phyloP scores from a whole-genome alignment of 331 rosid species.

The Acacia pycnantha region DNA sequence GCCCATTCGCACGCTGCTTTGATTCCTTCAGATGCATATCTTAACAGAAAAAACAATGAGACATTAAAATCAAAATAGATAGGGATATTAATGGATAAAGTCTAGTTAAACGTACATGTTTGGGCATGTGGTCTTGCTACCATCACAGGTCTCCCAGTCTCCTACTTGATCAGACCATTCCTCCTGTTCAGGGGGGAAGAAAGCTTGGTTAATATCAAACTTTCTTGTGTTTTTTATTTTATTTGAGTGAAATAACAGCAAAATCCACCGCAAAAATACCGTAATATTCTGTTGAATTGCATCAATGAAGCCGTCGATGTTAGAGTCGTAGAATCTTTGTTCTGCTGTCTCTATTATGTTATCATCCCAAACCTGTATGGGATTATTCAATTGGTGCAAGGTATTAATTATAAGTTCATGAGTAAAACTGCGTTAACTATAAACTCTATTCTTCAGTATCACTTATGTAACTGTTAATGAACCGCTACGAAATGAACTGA shows the following conservation, averaged over 20 bases:
- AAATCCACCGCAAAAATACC: conserved; percentile 35
- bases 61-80: neutral
- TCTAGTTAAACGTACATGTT: conserved; percentile 40
- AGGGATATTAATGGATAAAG: neutral
- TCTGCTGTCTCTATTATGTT: conserved; percentile 70
- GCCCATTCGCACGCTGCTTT: conserved; percentile 79
- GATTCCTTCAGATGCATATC: conserved; percentile 79
- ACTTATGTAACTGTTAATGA: neutral
- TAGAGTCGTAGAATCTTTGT: conserved; percentile 49
- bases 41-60: conserved; percentile 21
- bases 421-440: neutral
- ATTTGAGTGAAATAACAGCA: neutral
- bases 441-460: neutral
- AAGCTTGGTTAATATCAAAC: neutral
- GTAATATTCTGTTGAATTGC: conserved; percentile 70
- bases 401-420: neutral
- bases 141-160: conserved; percentile 69
- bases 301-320: conserved; percentile 37
- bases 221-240: neutral
- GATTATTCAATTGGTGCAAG: neutral
- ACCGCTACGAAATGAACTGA: conserved; percentile 35
- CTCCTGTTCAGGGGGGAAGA: conserved; percentile 31
- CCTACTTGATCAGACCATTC: conserved; percentile 64
- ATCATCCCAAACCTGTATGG: conserved; percentile 69
- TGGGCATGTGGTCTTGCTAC: conserved; percentile 54